Percentiles rank a stretch among this genome's conserved stretches.
Evolutionary conservation across 1,284 basidiomycete genomes (phyloP).

Genomic region (Moniliella sp.): DNA sequence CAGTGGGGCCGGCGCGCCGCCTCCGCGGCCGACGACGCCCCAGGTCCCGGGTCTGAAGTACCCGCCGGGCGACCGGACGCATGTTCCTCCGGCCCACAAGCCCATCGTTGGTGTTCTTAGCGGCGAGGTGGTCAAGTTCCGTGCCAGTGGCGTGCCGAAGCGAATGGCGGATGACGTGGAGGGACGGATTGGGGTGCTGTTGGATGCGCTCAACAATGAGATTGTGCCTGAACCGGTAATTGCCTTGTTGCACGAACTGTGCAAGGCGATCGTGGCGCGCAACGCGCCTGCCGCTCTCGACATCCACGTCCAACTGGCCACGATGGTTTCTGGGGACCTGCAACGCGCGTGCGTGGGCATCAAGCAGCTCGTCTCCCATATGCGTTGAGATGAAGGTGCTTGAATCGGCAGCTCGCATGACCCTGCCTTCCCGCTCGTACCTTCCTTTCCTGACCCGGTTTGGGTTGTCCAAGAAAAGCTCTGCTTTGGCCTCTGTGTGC

Average conservation of each 20-base stretch:
- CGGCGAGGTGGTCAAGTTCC: constrained; percentile 11
- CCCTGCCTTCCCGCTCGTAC: no score
- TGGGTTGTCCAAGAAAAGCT: no score
- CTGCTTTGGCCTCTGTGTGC: no score
- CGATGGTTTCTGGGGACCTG: constrained; percentile 21
- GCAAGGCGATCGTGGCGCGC: constrained; percentile 17
- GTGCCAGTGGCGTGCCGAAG: constrained; percentile 42
- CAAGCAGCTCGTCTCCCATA: constrained; percentile 18
- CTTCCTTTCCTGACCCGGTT: no score
- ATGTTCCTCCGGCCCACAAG: constrained; percentile 54
- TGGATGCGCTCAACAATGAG: constrained; percentile 77
- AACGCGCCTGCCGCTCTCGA: constrained; percentile 22
- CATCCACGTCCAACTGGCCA: constrained; percentile 24
- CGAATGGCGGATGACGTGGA: constrained; percentile 71
- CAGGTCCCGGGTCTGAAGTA: no score
- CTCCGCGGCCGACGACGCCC: constrained; percentile 14
- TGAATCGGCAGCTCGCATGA: no score
- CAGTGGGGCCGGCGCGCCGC: constrained; percentile 24
- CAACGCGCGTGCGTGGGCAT: constrained; percentile 23
- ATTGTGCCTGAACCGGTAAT: constrained; percentile 39
- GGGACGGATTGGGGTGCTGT: constrained; percentile 60
- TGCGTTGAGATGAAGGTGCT: no score
- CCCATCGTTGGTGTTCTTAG: constrained; percentile 43
- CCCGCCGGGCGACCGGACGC: constrained; percentile 65
- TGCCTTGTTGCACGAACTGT: constrained; percentile 25